Base-by-base conservation (phyloP, 2,329 filamentous ascomycete genomes). In the Sporothrix phasma region DNA sequence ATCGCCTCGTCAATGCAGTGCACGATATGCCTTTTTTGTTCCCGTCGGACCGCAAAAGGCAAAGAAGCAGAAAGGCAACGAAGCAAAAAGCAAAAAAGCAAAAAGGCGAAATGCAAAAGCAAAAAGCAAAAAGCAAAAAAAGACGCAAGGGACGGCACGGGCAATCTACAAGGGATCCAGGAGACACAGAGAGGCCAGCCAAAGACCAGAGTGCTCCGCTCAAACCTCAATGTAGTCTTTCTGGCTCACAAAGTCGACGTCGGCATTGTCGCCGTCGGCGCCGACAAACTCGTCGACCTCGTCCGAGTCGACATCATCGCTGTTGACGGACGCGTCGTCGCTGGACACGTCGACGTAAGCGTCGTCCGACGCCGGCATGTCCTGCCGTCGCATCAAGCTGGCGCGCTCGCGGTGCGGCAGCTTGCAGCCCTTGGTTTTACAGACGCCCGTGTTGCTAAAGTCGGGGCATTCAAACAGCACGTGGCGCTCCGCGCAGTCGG, bases 381-480 rank as follows among this genome's bases (percentile, higher is more conserved):
- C 84, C 74, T 84, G 82, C 74, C 88, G 87, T 72, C 90, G 88
- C 71, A 88, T 81, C 73, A 87, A 80, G 79, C 89, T 92, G 73
- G 92, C 92, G 76, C 90, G 87, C 77, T 94, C 90, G 73, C 93
- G 85, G 77, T 99, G 94, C 66, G 86, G 88, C 63, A 96, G 83
- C 73, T 88, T 89, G 80, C 93, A 97, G 69, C 87, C 86, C 76
- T 87, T 86, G 74, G 84, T 86, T 74, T 86, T 86, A 84, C 94
- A 99, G 67, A 81, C 80, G 71, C 93, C 93, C 66, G 84, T 90
- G 77, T 96, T 96, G 82, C 90, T 90, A 79, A 95, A 97, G 74
- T 96, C 89, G 67, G 94, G 93, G 76, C 94, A 97, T 76, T 97
- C 93, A 76, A 88, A 88, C 65, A 88, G 88, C 65, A 93, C 88